Conservation (phyloP, 208 protist genomes). For the Wallacemonas rigidus region DNA sequence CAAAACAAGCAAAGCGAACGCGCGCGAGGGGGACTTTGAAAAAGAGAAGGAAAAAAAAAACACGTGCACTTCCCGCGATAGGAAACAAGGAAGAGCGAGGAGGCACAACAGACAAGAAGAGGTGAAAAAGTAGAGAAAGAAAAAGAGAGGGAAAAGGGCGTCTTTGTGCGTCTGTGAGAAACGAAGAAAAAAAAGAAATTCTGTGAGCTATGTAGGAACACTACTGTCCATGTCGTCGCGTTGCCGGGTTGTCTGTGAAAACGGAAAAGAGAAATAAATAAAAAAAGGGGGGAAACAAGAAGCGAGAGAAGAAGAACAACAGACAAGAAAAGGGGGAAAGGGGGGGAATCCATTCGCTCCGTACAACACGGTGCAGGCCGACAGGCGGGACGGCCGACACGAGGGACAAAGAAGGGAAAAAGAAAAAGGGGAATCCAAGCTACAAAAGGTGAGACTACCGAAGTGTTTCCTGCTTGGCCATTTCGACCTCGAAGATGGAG, state of each 20-base stretch:
- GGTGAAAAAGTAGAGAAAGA: slow-evolving; percentile 18
- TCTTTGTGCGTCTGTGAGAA: background rate
- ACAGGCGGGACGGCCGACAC: too few species aligned
- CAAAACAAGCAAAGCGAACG: too few species aligned
- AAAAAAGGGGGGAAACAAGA: slow-evolving; percentile 1
- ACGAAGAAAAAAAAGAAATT: slow-evolving; percentile 3
- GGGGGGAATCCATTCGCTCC: too few species aligned
- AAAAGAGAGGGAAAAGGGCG: slow-evolving; percentile 12
- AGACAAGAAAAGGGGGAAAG: slow-evolving; percentile 4
- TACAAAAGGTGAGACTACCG: slow-evolving; percentile 1
- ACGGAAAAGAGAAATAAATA: slow-evolving; percentile 10
- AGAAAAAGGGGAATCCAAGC: background rate
- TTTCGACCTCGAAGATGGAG: slow-evolving; percentile 36
- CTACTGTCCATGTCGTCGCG: background rate
- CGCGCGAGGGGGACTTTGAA: background rate
- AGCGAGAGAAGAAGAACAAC: background rate
- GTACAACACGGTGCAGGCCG: too few species aligned
- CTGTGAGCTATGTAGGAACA: slow-evolving; percentile 10
- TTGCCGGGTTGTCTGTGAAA: slow-evolving; percentile 1
- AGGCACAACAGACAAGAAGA: too few species aligned
- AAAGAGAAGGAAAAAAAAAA: slow-evolving; percentile 19
- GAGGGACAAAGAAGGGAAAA: background rate
- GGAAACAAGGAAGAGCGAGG: too few species aligned
- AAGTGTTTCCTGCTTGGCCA: slow-evolving; percentile 42
- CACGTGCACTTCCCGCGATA: background rate